Evolutionary conservation across 208 protist species (phyloP).

Genomic region (Crithidia mellificae): DNA sequence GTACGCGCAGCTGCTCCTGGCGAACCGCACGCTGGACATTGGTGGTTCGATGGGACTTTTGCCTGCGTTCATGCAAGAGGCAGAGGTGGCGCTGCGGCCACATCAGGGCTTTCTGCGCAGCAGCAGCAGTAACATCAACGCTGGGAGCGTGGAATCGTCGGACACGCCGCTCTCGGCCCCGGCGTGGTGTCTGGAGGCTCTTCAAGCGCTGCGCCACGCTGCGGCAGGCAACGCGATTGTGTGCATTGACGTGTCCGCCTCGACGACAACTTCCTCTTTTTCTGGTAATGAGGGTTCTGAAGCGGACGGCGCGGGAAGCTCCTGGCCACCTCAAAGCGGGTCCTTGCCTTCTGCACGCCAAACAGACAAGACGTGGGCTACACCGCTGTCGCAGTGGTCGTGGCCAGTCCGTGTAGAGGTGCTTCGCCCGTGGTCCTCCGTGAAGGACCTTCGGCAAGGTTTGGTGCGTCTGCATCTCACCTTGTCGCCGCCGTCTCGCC

Average conservation of each 20-base stretch:
- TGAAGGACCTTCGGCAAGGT: neutral
- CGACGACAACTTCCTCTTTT: neutral
- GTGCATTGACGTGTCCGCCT: slow-evolving; percentile 14
- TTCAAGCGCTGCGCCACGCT: slow-evolving; percentile 12
- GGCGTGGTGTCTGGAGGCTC: slow-evolving; percentile 20
- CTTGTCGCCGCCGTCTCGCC: slow-evolving; percentile 40
- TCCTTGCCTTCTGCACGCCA: neutral
- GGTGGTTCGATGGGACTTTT: slow-evolving; percentile 29
- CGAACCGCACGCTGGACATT: slow-evolving; percentile 46
- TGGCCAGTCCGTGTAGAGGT: slow-evolving; percentile 41
- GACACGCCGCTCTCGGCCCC: neutral
- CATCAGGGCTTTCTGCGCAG: slow-evolving; percentile 8
- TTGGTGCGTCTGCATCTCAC: slow-evolving; percentile 41
- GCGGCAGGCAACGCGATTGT: slow-evolving; percentile 41
- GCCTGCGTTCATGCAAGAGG: slow-evolving; percentile 22
- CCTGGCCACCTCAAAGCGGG: neutral
- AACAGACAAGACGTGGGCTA: slow-evolving; percentile 4
- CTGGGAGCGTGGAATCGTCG: neutral
- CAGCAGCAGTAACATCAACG: neutral
- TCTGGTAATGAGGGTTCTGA: neutral
- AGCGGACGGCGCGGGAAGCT: too few species aligned
- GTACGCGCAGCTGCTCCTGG: slow-evolving; percentile 61
- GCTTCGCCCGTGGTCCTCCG: slow-evolving; percentile 18
- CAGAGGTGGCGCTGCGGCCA: slow-evolving; percentile 11
- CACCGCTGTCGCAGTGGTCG: slow-evolving; percentile 20